A percentile compares a stretch with the other conserved stretches of the same genome.
These are phyloP conservation scores for Monosporascus sp. DNA, from an alignment of 2,329 filamentous ascomycete species.

Conservation along the genomic window DNA sequence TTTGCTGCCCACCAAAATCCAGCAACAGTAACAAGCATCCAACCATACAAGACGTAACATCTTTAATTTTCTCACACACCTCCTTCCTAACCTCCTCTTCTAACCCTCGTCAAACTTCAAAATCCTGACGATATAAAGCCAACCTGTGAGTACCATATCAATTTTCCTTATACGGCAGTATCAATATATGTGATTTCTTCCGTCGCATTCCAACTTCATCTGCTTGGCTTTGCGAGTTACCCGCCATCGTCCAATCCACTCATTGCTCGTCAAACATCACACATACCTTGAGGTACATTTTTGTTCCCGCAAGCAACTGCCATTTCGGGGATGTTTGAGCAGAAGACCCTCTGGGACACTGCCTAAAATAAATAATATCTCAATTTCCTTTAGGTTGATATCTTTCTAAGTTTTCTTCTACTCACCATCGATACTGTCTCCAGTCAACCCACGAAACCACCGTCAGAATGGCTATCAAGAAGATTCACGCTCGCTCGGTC, in stretches of 20 bases:
- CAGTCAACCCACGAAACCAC: background rate
- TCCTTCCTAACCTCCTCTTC: background rate
- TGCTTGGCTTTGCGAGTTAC: background rate
- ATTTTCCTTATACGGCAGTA: background rate
- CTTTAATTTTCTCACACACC: slow-evolving; percentile 8
- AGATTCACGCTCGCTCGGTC: slow-evolving; percentile 89
- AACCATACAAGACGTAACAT: slow-evolving; percentile 2
- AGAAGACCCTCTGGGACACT: background rate
- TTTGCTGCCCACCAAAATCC: background rate
- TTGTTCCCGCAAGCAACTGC: slow-evolving; percentile 1
- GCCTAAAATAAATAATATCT: background rate
- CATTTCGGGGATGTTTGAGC: slow-evolving; percentile 4
- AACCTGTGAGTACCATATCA: background rate
- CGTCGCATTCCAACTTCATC: background rate
- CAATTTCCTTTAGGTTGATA: slow-evolving; percentile 1
- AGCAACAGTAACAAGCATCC: no score
- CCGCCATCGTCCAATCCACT: background rate
- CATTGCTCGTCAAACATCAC: background rate
- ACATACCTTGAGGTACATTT: slow-evolving; percentile 15
- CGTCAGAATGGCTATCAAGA: slow-evolving; percentile 78
- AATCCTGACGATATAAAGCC: background rate
- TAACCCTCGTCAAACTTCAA: background rate
- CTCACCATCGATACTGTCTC: background rate
- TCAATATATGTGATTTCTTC: background rate
- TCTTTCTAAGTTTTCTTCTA: slow-evolving; percentile 2